Evolutionary conservation across 2,329 filamentous ascomycete genomes (phyloP), one percentile per base, ranked within the genome.

Genomic region (Paraconiothyrium sp.): DNA sequence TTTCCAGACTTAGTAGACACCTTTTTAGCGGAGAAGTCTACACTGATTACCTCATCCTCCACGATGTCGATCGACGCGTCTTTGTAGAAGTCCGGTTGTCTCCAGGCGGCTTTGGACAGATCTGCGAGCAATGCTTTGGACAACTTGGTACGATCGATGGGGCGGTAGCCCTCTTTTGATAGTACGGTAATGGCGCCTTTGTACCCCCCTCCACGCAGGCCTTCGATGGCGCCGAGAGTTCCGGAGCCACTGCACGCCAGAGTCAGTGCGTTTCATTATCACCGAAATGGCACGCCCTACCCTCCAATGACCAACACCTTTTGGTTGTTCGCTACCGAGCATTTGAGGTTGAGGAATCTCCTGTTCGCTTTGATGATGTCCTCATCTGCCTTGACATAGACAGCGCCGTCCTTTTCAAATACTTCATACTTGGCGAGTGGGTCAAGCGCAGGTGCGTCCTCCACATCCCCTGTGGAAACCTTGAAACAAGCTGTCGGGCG

Each of bases 61-160:
- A 87, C 72, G 5, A 85, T 81, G 2, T 88, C 83, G 58, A 90
- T 85, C 13, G 83, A 84, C 2, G 85, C 84, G 34, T 85, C 82
- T 61, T 85, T 89, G 79, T 92, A 98, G 86, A 92, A 97, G 37
- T 89, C 88, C 65, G 88, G 85, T 57, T 92, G 86, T 63, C 95
- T 87, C 85, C 89, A 91, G 46, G 90, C 88, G 47, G 97, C 81
- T 81, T 97, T 97, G 48, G 86, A 85, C 1, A 88, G 79, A 75
- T 99, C 94, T 7, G 92, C 88, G 64, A 97, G 86, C 13, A 99
- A 84, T 0, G 94, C 93, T 81, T 99, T 99, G 74, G 94, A 97
- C 46, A 99, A 86, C 84, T 98, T 98, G 11, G 95, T 93, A 22
- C 95, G 89, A 81, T 99, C 95, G 71, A 98, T 94, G 35, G 94